phyloP scores from a whole-genome alignment of 139 green algal genomes.

The Picochlorum sp. region DNA sequence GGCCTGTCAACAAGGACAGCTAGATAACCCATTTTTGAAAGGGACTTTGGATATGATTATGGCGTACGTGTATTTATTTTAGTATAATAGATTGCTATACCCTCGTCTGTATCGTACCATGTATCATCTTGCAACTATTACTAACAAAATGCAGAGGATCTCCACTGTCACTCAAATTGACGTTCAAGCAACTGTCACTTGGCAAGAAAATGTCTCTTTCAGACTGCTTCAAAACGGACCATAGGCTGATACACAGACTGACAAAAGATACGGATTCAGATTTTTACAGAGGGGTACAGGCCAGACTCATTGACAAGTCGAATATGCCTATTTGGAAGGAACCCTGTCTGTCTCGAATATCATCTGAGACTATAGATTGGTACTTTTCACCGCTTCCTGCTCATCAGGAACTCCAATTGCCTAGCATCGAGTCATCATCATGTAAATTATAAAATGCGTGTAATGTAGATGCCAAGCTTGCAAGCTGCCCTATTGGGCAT shows the following conservation, averaged over 20 bases:
- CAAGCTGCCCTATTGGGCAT: too few relatives aligned
- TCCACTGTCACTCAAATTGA: constrained; percentile 27
- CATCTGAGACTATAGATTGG: neutral
- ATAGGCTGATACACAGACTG: constrained; percentile 19
- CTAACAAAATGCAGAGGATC: constrained; percentile 8
- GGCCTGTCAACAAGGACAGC: constrained; percentile 4
- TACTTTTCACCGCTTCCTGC: constrained; percentile 6
- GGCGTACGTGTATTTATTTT: too few relatives aligned
- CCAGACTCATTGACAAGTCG: constrained; percentile 62
- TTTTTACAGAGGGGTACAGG: constrained; percentile 37
- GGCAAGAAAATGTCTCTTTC: constrained; percentile 19
- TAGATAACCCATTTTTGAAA: neutral
- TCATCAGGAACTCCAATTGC: constrained; percentile 20
- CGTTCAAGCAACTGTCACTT: constrained; percentile 21
- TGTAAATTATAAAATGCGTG: constrained; percentile 4
- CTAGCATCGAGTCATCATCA: neutral
- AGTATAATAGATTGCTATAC: too few relatives aligned
- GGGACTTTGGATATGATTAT: too few relatives aligned
- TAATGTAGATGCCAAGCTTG: too few relatives aligned
- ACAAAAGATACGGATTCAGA: constrained; percentile 6
- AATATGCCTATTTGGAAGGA: constrained; percentile 51
- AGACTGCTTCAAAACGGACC: constrained; percentile 55
- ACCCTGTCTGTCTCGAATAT: constrained; percentile 31
- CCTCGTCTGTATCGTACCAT: too few relatives aligned
- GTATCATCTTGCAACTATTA: neutral